phyloP scores from a whole-genome alignment of 2,329 filamentous ascomycete species.

The Cladosporium sp. region DNA sequence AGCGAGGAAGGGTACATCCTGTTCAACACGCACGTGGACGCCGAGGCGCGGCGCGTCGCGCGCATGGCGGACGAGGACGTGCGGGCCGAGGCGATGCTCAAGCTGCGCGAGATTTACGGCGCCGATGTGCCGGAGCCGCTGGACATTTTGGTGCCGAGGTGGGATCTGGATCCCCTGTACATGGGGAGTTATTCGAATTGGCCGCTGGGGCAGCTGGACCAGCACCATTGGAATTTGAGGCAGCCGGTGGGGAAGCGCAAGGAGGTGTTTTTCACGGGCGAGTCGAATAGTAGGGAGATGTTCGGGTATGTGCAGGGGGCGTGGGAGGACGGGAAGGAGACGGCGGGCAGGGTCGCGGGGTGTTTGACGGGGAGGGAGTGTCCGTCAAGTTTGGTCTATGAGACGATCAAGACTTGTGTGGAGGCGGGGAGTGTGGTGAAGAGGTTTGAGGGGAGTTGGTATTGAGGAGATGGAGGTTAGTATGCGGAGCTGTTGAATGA shows the following conservation, averaged over 20 bases:
- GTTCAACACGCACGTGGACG: constrained; percentile 56
- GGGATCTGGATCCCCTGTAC: constrained; percentile 46
- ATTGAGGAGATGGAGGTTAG: neutral
- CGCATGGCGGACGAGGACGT: constrained; percentile 54
- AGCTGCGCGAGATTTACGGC: constrained; percentile 58
- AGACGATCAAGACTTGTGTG: constrained; percentile 3
- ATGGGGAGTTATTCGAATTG: constrained; percentile 63
- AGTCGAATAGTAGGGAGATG: neutral
- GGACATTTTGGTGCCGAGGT: constrained; percentile 56
- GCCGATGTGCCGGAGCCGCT: constrained; percentile 53
- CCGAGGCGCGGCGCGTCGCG: constrained; percentile 54
- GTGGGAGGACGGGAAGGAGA: constrained; percentile 8
- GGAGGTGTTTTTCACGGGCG: constrained; percentile 6
- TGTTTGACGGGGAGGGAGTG: constrained; percentile 3
- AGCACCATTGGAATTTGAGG: constrained; percentile 58
- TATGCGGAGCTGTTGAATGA: too few relatives aligned
- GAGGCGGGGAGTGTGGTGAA: constrained; percentile 1
- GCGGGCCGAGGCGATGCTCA: constrained; percentile 49
- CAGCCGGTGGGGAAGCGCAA: constrained; percentile 47
- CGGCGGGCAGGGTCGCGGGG: neutral
- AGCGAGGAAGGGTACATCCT: constrained; percentile 55
- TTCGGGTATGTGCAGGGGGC: constrained; percentile 8
- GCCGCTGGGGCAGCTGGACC: constrained; percentile 57
- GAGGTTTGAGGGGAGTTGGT: neutral
- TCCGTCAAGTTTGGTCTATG: constrained; percentile 6